Percentiles rank a stretch among this genome's conserved stretches.
These are phyloP conservation scores for Lyophyllum atratum DNA, from an alignment of 768 basidiomycete genomes.

Conservation along the genomic window DNA sequence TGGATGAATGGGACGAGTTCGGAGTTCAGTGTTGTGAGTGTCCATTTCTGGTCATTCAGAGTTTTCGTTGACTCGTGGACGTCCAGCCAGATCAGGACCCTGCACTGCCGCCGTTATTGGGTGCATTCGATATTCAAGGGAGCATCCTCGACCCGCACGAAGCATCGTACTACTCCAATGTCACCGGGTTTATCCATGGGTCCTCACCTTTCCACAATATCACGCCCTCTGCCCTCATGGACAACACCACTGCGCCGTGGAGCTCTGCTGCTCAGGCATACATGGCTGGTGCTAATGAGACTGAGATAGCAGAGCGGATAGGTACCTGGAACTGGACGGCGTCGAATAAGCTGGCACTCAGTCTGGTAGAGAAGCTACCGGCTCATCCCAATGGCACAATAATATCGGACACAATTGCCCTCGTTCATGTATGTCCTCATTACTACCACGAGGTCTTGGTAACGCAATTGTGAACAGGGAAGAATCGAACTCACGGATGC, in stretches of 20 bases:
- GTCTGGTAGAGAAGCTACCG: constrained; percentile 61
- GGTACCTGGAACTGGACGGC: constrained; percentile 75
- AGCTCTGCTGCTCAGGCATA: constrained; percentile 47
- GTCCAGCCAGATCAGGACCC: constrained; percentile 49
- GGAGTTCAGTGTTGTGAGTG: constrained; percentile 62
- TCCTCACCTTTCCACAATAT: constrained; percentile 65
- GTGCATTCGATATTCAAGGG: constrained; percentile 48
- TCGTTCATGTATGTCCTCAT: constrained; percentile 62
- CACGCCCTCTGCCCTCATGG: constrained; percentile 43
- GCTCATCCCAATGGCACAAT: constrained; percentile 32
- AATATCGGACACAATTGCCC: constrained; percentile 47
- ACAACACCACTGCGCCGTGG: constrained; percentile 49
- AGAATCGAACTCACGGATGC: constrained; percentile 66
- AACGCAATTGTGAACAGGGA: constrained; percentile 46
- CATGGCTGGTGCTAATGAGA: constrained; percentile 52
- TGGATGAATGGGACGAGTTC: constrained; percentile 72
- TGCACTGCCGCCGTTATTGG: constrained; percentile 46
- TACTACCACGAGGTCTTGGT: constrained; percentile 1
- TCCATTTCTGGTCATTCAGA: not conserved
- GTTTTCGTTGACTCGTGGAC: not conserved
- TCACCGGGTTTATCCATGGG: constrained; percentile 79
- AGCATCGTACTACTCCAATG: constrained; percentile 70
- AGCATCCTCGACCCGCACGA: constrained; percentile 41
- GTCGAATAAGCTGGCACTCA: constrained; percentile 63
- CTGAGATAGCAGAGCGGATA: constrained; percentile 44